Evolutionary conservation across 768 basidiomycete species (phyloP), one percentile per base, ranked within the genome.

Genomic region (Lepiota subincarnata): DNA sequence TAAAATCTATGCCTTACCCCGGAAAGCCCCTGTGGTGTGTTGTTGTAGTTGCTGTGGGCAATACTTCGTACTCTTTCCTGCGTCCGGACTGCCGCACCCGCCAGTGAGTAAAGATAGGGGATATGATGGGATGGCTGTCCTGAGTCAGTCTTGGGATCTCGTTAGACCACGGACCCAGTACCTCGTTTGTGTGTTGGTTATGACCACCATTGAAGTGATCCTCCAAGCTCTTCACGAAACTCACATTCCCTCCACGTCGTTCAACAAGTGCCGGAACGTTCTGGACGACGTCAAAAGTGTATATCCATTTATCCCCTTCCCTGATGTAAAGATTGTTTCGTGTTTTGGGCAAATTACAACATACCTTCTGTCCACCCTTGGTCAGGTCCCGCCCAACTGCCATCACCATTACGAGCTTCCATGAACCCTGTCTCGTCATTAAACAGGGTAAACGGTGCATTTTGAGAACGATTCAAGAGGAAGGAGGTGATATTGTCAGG

Each of bases 161-260:
- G 35, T 34, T 4, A 31, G 7, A 11, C 34, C 11, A 28, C 14
- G n/a, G 10, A 60, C 70, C 1, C 31, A 31, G 8, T 52, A 80
- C 86, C 78, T 92, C 89, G 57, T 92, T 92, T 1, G 82, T 84
- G 57, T 90, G 89, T 56, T 87, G 82, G 58, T 92, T 91, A 58
- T 89, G 86, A 0, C 85, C 88, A 64, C 73, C 68, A 53, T 73
- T 62, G 55, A 76, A 77, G 65, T 78, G 77, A 1, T 69, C 79
- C 48, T 89, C 85, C 59, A 89, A 62, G 56, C 84, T 87, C 48
- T 70, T 59, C 4, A 91, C 79, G 55, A 92, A 90, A 20, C 69
- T 75, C 24, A 62, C 66, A n/a, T 83, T 81, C 0, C 90, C 88
- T 12, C 90, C 89, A 49, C 83, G 77, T 43, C 70, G 70, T 50